Percentiles rank a stretch among this genome's conserved stretches.
Evolutionary conservation across 1,284 basidiomycete species (phyloP).

Genomic region (Ustilago trichophora): DNA sequence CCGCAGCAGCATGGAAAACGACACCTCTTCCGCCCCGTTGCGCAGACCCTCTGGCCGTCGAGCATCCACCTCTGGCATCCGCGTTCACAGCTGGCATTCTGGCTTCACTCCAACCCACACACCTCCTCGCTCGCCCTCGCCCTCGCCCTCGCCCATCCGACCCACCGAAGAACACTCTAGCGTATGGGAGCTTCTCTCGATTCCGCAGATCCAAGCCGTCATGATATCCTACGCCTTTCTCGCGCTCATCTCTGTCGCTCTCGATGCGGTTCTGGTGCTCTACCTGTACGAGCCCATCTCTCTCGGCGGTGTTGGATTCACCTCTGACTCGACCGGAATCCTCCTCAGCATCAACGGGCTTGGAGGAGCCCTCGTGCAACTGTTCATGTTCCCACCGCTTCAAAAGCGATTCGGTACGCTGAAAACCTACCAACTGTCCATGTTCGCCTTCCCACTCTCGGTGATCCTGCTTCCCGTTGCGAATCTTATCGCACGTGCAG

Average conservation of each 20-base stretch:
- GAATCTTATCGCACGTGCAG: conserved; percentile 44
- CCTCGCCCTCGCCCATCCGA: background rate
- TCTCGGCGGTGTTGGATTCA: conserved; percentile 43
- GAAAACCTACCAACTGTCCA: conserved; percentile 58
- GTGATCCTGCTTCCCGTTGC: conserved; percentile 62
- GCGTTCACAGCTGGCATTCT: conserved; percentile 29
- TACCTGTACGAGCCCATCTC: conserved; percentile 48
- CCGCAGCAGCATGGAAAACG: background rate
- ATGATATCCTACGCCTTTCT: conserved; percentile 44
- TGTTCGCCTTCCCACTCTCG: conserved; percentile 63
- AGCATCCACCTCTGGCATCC: conserved; percentile 9
- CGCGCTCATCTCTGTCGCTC: conserved; percentile 29
- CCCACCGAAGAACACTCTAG: background rate
- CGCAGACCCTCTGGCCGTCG: background rate
- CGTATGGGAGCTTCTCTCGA: conserved; percentile 22
- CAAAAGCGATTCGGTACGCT: conserved; percentile 64
- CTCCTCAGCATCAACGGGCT: conserved; percentile 62
- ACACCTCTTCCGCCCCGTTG: background rate
- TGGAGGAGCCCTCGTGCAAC: conserved; percentile 57
- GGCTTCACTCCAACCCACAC: conserved; percentile 30
- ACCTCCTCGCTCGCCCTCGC: conserved; percentile 6
- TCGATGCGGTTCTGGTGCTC: conserved; percentile 50
- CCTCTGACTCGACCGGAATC: conserved; percentile 37
- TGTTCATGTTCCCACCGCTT: conserved; percentile 66
- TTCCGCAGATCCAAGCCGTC: conserved; percentile 57